phyloP scores from a whole-genome alignment of 2,329 filamentous ascomycete genomes.

The Rugonectria rugulosa region DNA sequence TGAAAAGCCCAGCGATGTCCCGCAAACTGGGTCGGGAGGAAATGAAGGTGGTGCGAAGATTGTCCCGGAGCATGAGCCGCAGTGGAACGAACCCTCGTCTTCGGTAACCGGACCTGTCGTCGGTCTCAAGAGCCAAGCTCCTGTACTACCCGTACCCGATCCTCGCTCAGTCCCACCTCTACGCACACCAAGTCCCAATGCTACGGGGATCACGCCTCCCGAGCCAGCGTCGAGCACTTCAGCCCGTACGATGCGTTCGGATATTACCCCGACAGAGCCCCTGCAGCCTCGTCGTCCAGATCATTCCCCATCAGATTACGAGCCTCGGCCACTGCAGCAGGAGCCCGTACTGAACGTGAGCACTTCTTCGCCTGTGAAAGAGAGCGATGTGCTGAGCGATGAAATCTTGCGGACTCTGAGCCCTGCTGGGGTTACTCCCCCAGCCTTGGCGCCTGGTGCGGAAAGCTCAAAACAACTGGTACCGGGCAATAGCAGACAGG shows the following conservation, averaged over 20 bases:
- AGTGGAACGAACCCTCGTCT: neutral
- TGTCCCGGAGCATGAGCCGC: neutral
- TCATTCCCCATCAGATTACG: conserved; percentile 45
- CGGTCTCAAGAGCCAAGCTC: conserved; percentile 11
- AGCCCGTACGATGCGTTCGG: conserved; percentile 19
- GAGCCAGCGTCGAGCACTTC: conserved; percentile 10
- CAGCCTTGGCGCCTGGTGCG: conserved; percentile 19
- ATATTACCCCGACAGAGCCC: conserved; percentile 53
- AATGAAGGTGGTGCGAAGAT: neutral
- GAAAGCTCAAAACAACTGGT: conserved; percentile 28
- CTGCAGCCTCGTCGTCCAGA: conserved; percentile 52
- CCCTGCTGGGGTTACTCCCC: conserved; percentile 47
- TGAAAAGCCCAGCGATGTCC: neutral
- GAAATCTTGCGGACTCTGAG: conserved; percentile 78
- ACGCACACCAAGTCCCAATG: conserved; percentile 44
- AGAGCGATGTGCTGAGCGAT: conserved; percentile 75
- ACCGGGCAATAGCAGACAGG: conserved; percentile 24
- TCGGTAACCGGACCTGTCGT: neutral
- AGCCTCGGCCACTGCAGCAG: conserved; percentile 48
- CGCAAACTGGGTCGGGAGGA: neutral
- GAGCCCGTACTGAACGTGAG: conserved; percentile 56
- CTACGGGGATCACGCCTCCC: conserved; percentile 16
- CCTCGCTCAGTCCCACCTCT: conserved; percentile 42
- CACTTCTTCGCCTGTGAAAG: conserved; percentile 65
- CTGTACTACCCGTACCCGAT: conserved; percentile 29